Conservation (phyloP, 768 basidiomycete species). For the Leccinellum albellum region DNA sequence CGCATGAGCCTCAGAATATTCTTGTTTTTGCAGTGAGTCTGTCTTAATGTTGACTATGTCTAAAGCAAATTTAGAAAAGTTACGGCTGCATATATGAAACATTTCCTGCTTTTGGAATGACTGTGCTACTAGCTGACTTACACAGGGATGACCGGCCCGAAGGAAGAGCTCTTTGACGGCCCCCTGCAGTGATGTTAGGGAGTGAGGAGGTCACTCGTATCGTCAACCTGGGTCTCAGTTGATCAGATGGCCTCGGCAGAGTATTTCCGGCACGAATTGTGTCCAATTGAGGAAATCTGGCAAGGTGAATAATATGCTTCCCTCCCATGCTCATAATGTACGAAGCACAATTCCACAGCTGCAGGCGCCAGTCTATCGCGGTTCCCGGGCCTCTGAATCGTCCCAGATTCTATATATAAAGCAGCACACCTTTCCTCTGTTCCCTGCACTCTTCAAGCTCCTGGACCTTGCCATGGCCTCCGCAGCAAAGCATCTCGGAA, state of each 20-base stretch:
- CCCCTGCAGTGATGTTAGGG: not conserved
- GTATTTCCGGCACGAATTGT: not conserved
- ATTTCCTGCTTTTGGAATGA: not conserved
- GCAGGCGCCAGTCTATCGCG: not conserved
- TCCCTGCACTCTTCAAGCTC: not conserved
- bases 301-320: slow-evolving; percentile 18
- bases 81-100: not conserved
- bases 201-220: not conserved
- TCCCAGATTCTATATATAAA: not conserved
- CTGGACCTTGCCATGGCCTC: slow-evolving; percentile 30
- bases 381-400: not conserved
- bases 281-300: not conserved
- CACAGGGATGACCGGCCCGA: not conserved
- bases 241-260: not conserved
- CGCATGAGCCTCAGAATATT: not conserved
- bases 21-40: not conserved
- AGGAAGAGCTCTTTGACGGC: not conserved
- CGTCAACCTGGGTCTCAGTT: not conserved
- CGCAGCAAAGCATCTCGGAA: slow-evolving; percentile 46
- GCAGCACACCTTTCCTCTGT: not conserved
- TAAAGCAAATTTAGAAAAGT: not conserved
- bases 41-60: not conserved
- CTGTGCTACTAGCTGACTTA: not conserved
- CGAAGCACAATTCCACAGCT: not conserved
- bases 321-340: slow-evolving; percentile 13